phyloP scores from a whole-genome alignment of 192 early-diverging fungal genomes.

The Rhizophlyctis rosea region DNA sequence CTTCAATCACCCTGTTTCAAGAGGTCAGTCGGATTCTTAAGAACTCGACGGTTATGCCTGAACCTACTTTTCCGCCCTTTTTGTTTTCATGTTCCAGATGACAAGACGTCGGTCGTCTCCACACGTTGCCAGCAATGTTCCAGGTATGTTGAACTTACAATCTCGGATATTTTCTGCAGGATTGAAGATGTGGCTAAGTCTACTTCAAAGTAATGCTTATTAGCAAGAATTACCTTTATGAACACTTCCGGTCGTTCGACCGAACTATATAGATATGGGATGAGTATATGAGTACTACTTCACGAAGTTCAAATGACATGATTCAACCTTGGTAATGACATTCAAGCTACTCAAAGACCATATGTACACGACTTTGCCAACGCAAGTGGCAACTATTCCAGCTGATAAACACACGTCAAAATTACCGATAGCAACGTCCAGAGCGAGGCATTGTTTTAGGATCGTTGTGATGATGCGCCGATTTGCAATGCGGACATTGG shows the following conservation, averaged over 20 bases:
- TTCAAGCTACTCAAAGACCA: slow-evolving; percentile 35
- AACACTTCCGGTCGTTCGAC: slow-evolving; percentile 42
- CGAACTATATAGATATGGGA: slow-evolving; percentile 33
- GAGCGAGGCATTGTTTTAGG: slow-evolving; percentile 43
- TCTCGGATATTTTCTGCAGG: slow-evolving; percentile 38
- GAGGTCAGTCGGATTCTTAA: background rate
- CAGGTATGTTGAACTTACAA: slow-evolving; percentile 35
- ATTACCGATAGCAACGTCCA: slow-evolving; percentile 41
- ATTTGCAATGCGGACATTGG: slow-evolving; percentile 49
- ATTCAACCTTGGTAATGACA: slow-evolving; percentile 39
- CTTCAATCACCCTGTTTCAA: slow-evolving; percentile 43
- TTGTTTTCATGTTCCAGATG: slow-evolving; percentile 46
- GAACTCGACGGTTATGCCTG: background rate
- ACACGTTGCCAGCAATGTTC: slow-evolving; percentile 30
- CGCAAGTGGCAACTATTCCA: slow-evolving; percentile 32
- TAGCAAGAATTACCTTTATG: slow-evolving; percentile 30
- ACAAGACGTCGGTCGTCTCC: slow-evolving; percentile 48
- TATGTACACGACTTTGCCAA: slow-evolving; percentile 38
- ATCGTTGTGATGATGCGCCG: slow-evolving; percentile 44
- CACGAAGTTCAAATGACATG: too few species aligned
- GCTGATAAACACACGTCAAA: slow-evolving; percentile 41
- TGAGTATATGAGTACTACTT: background rate
- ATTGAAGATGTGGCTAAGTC: background rate
- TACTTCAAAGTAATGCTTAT: background rate
- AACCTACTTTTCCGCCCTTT: slow-evolving; percentile 41